Evolutionary conservation across 495 filamentous ascomycete species (phyloP), one percentile per base, ranked within the genome.

Genomic region (Podospora australis): DNA sequence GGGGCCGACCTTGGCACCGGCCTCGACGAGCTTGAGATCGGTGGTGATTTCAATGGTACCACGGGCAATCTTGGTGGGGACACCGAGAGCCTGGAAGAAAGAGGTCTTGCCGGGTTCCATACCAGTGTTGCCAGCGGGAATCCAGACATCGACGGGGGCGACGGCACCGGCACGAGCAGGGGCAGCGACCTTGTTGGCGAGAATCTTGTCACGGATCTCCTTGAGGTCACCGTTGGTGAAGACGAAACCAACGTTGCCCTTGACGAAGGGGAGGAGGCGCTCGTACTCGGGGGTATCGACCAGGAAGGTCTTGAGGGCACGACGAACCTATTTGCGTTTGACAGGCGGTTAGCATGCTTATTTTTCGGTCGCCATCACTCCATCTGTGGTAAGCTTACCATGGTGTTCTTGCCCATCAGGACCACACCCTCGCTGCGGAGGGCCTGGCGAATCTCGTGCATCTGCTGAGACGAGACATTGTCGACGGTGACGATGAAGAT

Each of bases 101-200:
- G 92, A 96, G 60, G 92, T 99, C 85, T 99, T 99, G 74, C 92
- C 92, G 68, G 92, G 92, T 73, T 99, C 92, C 92, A 99, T 99
- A 78, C 92, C 92, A 56, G 94, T 99, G 81, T 95, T 98, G 73
- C 92, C 91, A 54, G 88, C 92, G 43, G 92, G 92, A 52, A 98
- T 73, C 76, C 76, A 97, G 57, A 84, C 91, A 67, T 99, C 92
- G 64, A 57, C 73, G 56, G 92, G 92, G 56, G 92, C 94, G 56
- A 97, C 63, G 55, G 94, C 92, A 82, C 92, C 92, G 60, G 92
- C 90, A 84, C 92, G 84, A 53, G 92, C 92, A 52, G 92, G 92
- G 57, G 92, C 92, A 57, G 90, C 90, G 62, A 99, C 89, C 78
- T 88, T 90, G 80, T 99, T 97, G 71, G 82, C 72, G 25, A 96